These are phyloP conservation scores for Coprinopsis strossmayeri DNA, from an alignment of 768 basidiomycete genomes.

Conservation along the genomic window DNA sequence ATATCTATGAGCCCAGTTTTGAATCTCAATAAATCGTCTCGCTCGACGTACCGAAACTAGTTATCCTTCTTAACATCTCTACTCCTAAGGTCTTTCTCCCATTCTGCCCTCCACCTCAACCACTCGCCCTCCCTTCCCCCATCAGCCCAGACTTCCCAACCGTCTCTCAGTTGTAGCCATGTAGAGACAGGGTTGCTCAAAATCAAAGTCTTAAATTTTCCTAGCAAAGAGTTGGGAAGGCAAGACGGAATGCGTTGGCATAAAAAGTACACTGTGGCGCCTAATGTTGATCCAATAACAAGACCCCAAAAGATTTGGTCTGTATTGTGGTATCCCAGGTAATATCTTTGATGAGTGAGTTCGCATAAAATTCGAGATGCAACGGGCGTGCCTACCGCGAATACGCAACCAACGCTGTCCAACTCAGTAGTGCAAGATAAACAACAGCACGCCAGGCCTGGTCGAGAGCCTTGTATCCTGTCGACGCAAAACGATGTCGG, in stretches of 20 bases:
- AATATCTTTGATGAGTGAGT: conserved; percentile 46
- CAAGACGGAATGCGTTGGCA: conserved; percentile 52
- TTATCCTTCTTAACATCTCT: not conserved
- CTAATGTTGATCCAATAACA: conserved; percentile 53
- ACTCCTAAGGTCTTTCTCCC: conserved; percentile 31
- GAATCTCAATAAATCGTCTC: not conserved
- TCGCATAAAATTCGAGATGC: not conserved
- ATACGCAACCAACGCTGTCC: conserved; percentile 68
- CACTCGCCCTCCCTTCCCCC: conserved; percentile 73
- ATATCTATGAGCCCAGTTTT: not conserved
- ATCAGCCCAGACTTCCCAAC: conserved; percentile 77
- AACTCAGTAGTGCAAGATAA: conserved; percentile 43
- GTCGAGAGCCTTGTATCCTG: conserved; percentile 48
- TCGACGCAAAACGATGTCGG: conserved; percentile 56
- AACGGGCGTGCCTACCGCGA: conserved; percentile 47
- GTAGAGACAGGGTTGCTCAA: conserved; percentile 48
- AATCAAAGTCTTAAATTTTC: conserved; percentile 39
- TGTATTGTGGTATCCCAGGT: conserved; percentile 69
- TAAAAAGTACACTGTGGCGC: conserved; percentile 45
- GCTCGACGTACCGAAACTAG: not conserved
- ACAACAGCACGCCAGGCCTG: conserved; percentile 37
- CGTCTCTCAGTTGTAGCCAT: conserved; percentile 73
- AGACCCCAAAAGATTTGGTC: conserved; percentile 73
- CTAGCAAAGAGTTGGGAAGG: conserved; percentile 48
- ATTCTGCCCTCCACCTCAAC: conserved; percentile 54